These are phyloP conservation scores for Paramecium octaurelia DNA, from an alignment of 73 alveolate genomes.

Conservation along the genomic window DNA sequence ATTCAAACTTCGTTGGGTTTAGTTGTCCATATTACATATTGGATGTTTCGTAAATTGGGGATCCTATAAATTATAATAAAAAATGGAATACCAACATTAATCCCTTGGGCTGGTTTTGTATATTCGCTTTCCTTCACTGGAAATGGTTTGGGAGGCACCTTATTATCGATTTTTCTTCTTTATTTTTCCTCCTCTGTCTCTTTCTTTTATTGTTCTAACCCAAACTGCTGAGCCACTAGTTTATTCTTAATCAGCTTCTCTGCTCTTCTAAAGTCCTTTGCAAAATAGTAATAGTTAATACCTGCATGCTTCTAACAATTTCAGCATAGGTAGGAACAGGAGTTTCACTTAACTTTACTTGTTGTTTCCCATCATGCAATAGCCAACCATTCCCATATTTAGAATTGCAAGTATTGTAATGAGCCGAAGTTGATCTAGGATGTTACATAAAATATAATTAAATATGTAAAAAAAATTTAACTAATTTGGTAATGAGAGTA, in stretches of 20 bases:
- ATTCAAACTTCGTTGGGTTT: conserved; percentile 12
- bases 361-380: conserved; percentile 4
- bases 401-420: neutral
- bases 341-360: neutral
- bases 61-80: neutral
- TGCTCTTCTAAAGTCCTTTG: conserved; percentile 38
- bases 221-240: conserved; percentile 8
- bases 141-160: conserved; percentile 38
- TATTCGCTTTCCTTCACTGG: conserved; percentile 24
- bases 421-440: conserved; percentile 30
- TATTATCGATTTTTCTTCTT: neutral
- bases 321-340: conserved; percentile 42
- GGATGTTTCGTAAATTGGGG: neutral
- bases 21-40: conserved; percentile 6
- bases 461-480: neutral
- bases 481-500: neutral
- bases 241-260: conserved; percentile 19
- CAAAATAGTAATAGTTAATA: neutral
- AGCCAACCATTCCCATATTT: conserved; percentile 19
- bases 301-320: conserved; percentile 10
- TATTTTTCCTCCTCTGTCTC: neutral
- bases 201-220: neutral
- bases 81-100: neutral
- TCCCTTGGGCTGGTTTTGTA: neutral
- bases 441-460: neutral